Evolutionary conservation across 2,329 filamentous ascomycete species (phyloP), one percentile per base, ranked within the genome.

Genomic region (Pyrenochaeta sp.): DNA sequence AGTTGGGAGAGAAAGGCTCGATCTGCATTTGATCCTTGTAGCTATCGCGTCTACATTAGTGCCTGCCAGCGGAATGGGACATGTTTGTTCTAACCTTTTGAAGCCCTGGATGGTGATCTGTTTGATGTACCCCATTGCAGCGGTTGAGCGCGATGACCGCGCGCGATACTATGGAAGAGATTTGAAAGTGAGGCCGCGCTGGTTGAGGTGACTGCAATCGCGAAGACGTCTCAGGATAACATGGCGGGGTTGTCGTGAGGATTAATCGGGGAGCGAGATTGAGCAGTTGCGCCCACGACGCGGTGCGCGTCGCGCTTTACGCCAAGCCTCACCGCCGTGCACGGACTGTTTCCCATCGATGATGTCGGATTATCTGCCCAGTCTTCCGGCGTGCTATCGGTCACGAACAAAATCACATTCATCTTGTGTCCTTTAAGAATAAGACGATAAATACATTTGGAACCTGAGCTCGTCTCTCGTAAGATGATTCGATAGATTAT

Each of bases 71-170:
- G 10, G 13, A 7, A 2, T 10, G 6, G 27, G 7, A 7, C 9
- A n/a, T 22, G 24, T 13, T 7, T 10, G 14, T 22, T 43, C 74
- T 59, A 74, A 95, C 91, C 91, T 96, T 78, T 99, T 99, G 78
- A 99, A 99, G 85, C 94, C 94, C 74, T 99, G 94, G 71, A 99
- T 97, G 74, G 96, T 97, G 73, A 97, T 96, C 79, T 99, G 94
- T 75, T 99, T 99, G 82, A 99, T 96, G 79, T 95, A 94, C 22
- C 66, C 66, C 67, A 70, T 70, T 14, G 42, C 47, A 51, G 50
- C 53, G 58, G 53, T 29, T 28, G 48, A 38, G 41, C 44, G 55
- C 49, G 41, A 29, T 32, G 28, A 35, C 31, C 8, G 43, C 45
- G 41, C 50, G 35, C 19, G 31, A 41, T 13, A 19, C 6, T 47